These are phyloP conservation scores for Bisporella sp. DNA, from an alignment of 2,329 filamentous ascomycete species.

Conservation along the genomic window DNA sequence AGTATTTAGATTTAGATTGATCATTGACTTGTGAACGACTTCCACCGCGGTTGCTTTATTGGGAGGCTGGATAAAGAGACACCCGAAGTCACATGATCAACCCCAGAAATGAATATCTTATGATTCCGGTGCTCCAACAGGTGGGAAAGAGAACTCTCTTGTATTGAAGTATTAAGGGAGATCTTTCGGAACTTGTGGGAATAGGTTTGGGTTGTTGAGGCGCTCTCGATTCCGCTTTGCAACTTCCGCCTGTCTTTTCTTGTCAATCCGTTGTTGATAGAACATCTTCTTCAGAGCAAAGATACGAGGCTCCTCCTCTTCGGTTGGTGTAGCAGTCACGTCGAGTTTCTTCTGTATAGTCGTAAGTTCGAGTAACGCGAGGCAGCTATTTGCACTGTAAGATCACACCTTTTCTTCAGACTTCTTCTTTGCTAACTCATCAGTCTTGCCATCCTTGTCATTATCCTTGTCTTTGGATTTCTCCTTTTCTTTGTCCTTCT, in stretches of 20 bases:
- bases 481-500: slow-evolving; percentile 60
- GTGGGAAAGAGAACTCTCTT: too few species aligned
- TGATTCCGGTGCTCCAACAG: too few species aligned
- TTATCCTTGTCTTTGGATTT: slow-evolving; percentile 41
- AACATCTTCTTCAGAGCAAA: slow-evolving; percentile 85
- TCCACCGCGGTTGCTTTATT: too few species aligned
- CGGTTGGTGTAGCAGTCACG: slow-evolving; percentile 5
- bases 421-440: slow-evolving; percentile 36
- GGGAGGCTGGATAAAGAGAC: too few species aligned
- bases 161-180: slow-evolving; percentile 28
- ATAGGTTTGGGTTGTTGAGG: slow-evolving; percentile 68
- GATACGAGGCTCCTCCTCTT: slow-evolving; percentile 66
- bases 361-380: slow-evolving; percentile 5
- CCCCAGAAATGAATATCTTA: too few species aligned
- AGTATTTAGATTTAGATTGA: too few species aligned
- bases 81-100: too few species aligned
- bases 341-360: slow-evolving; percentile 20
- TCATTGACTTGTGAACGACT: too few species aligned
- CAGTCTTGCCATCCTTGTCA: slow-evolving; percentile 38
- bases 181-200: slow-evolving; percentile 76
- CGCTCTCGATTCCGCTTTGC: slow-evolving; percentile 78
- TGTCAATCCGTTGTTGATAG: slow-evolving; percentile 77
- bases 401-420: slow-evolving; percentile 31
- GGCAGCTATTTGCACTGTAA: slow-evolving; percentile 7
- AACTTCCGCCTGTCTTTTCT: slow-evolving; percentile 68